Conservation (phyloP, 176 grass and related monocot species). For the Eleusine coracana region DNA sequence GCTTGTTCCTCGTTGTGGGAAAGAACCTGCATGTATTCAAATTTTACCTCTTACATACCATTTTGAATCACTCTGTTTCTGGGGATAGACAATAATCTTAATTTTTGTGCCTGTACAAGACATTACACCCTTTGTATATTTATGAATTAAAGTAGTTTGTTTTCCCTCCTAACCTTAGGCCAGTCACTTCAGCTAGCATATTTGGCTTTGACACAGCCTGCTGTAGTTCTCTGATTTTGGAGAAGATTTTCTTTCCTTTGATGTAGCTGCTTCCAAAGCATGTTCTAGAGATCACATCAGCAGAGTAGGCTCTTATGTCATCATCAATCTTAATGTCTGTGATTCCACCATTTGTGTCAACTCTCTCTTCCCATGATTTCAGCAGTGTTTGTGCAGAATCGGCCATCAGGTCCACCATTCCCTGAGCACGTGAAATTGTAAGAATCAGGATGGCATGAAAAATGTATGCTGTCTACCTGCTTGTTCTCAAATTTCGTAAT, state of each 20-base stretch:
- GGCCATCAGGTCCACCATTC: slow-evolving; percentile 96
- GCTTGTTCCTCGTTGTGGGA: slow-evolving; percentile 61
- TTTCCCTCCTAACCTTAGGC: slow-evolving; percentile 58
- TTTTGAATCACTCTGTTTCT: slow-evolving; percentile 4
- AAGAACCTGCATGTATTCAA: slow-evolving; percentile 53
- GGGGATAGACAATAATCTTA: neutral
- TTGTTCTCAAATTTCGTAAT: slow-evolving; percentile 4
- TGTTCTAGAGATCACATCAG: slow-evolving; percentile 85
- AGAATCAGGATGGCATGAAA: neutral
- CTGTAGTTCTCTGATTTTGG: slow-evolving; percentile 84
- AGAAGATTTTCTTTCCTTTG: slow-evolving; percentile 85
- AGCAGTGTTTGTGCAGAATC: slow-evolving; percentile 75
- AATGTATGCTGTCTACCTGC: slow-evolving; percentile 9
- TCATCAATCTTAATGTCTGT: slow-evolving; percentile 83
- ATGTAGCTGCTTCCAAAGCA: slow-evolving; percentile 96
- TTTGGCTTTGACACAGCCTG: slow-evolving; percentile 83
- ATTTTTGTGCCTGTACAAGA: neutral
- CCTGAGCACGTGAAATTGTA: slow-evolving; percentile 44
- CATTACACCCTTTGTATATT: neutral
- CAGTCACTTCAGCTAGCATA: slow-evolving; percentile 81
- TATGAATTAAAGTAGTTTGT: neutral
- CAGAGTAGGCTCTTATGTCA: slow-evolving; percentile 86
- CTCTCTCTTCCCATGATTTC: slow-evolving; percentile 63
- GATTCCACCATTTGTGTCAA: slow-evolving; percentile 55
- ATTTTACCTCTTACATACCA: neutral